phyloP scores from a whole-genome alignment of 23 red algal species.

The Gracilaria domingensis region DNA sequence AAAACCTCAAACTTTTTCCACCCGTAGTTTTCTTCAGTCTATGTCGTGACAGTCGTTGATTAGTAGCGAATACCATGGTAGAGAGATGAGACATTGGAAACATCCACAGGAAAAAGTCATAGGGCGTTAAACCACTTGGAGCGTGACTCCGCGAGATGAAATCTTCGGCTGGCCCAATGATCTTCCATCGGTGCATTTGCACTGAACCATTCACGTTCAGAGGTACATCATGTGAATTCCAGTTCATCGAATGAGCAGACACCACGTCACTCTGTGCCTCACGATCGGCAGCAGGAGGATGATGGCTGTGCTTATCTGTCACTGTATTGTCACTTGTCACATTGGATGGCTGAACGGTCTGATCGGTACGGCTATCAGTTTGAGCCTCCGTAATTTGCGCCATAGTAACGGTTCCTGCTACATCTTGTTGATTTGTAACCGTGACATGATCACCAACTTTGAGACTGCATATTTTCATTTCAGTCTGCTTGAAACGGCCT shows the following conservation, averaged over 20 bases:
- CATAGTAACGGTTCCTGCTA: too few relatives aligned
- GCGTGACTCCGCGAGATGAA: background rate
- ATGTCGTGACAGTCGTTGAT: background rate
- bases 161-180: conserved; percentile 16
- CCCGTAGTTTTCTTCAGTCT: background rate
- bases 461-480: background rate
- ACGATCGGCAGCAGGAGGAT: too few relatives aligned
- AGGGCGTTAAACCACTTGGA: background rate
- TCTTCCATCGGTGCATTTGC: conserved; percentile 5
- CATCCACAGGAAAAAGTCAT: conserved; percentile 44
- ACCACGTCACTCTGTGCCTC: too few relatives aligned
- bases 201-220: too few relatives aligned
- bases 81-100: conserved; percentile 19
- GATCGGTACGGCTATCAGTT: too few relatives aligned
- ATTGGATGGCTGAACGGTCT: too few relatives aligned
- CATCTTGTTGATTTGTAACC: too few relatives aligned
- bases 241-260: too few relatives aligned
- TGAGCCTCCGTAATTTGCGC: too few relatives aligned
- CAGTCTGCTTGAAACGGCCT: background rate
- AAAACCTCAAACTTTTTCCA: conserved; percentile 26
- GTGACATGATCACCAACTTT: background rate
- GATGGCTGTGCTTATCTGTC: too few relatives aligned
- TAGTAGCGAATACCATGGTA: background rate
- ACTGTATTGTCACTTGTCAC: too few relatives aligned
- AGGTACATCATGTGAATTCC: too few relatives aligned